Conservation (phyloP, 305 asterid genomes). For the Fraxinus velutina region DNA sequence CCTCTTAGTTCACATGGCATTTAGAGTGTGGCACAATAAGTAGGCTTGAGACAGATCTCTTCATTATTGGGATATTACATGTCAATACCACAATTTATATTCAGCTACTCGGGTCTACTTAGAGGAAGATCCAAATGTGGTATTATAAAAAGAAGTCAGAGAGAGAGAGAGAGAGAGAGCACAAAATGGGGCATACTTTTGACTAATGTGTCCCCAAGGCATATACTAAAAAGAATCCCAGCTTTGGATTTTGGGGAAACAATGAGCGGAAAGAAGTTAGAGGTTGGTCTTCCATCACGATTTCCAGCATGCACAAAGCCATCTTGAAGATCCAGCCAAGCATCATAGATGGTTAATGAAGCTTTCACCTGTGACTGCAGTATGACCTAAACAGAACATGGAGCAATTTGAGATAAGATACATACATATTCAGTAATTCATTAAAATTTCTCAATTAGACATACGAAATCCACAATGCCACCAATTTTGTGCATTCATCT, state of each 20-base stretch:
- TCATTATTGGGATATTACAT: slow-evolving; percentile 20
- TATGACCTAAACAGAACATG: slow-evolving; percentile 53
- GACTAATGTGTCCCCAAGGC: slow-evolving; percentile 40
- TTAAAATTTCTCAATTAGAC: slow-evolving; percentile 1
- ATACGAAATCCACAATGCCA: background rate
- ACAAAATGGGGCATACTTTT: slow-evolving; percentile 39
- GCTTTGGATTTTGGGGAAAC: slow-evolving; percentile 82
- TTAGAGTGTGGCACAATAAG: slow-evolving; percentile 1
- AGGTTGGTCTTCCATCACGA: slow-evolving; percentile 66
- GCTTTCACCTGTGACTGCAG: slow-evolving; percentile 97
- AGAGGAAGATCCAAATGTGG: slow-evolving; percentile 7
- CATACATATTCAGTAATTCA: background rate
- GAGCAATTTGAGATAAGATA: slow-evolving; percentile 17
- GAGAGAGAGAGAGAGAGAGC: slow-evolving; percentile 11
- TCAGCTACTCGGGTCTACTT: background rate
- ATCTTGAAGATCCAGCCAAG: slow-evolving; percentile 94
- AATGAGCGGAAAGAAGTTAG: slow-evolving; percentile 71
- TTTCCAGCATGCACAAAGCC: slow-evolving; percentile 79
- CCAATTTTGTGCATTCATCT: background rate
- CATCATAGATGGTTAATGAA: slow-evolving; percentile 70
- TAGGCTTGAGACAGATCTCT: slow-evolving; percentile 4
- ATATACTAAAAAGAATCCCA: slow-evolving; percentile 76
- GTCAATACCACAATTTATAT: slow-evolving; percentile 1
- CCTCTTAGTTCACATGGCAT: background rate
- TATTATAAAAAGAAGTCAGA: slow-evolving; percentile 7